Evolutionary conservation across 257 asterid genomes (phyloP), one percentile per base, ranked within the genome.

Genomic region (Ophiorrhiza pumila): DNA sequence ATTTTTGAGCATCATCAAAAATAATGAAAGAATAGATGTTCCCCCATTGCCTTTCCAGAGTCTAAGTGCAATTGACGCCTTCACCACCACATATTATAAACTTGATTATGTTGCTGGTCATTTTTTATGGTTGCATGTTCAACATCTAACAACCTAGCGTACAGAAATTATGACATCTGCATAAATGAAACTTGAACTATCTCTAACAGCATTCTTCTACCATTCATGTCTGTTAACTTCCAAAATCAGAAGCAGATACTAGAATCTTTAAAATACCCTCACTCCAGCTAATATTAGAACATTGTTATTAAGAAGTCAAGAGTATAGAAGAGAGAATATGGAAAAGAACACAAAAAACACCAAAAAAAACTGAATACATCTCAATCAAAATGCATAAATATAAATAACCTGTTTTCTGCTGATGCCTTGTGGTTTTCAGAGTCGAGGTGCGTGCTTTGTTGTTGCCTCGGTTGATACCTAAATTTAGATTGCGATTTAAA

Each of bases 401-500:
- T 7, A 71, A 63, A 42, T 59, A 61, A 90, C 98, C 98, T 83
- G 83, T 79, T 85, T 86, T 95, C 42, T 88, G 83, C 69, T 92
- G 89, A 74, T 85, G 89, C 71, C 87, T 95, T 52, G 83, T 84
- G 47, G 89, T 66, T 84, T 83, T 88, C 35, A 74, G 78, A 78
- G 84, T 23, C 71, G 92, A 74, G 66, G 88, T 74, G 72, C 89
- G 92, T 75, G 78, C 73, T 86, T 90, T 93, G 82, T 85, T 79
- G 80, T 81, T 87, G 60, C 80, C 71, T 66, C 88, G 96, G 41
- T 76, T 83, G 34, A 79, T 69, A 71, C 93, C 98, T 59, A 82
- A 66, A 84, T 79, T 84, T 50, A 79, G 81, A 78, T 79, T 84
- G 75, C 97, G 96, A 77, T 85, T 90, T 58, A 89, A 69, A 55